phyloP scores from a whole-genome alignment of 164 flowering plant genomes.

The Macadamia tetraphylla region DNA sequence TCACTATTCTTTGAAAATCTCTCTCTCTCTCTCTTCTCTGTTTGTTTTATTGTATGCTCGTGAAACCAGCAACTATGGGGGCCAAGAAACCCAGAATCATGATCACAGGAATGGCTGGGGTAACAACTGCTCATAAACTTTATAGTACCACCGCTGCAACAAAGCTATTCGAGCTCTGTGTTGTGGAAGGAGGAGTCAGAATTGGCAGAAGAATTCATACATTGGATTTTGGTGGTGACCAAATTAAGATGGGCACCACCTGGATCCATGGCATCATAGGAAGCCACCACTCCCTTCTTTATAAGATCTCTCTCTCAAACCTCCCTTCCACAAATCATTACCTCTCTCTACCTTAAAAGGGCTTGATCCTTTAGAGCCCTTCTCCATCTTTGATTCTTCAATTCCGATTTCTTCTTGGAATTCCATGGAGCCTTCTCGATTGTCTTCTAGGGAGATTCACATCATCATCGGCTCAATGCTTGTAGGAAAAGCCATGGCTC shows the following conservation, averaged over 20 bases:
- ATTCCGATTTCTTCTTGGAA: not conserved
- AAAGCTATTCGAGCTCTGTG: conserved; percentile 52
- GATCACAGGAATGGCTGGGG: conserved; percentile 89
- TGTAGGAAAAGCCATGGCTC: conserved; percentile 88
- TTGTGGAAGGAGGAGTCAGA: conserved; percentile 78
- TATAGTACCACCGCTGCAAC: conserved; percentile 30
- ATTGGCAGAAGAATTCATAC: conserved; percentile 88
- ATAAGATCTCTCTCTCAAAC: conserved; percentile 1
- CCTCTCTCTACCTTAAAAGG: conserved; percentile 5
- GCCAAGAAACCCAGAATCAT: conserved; percentile 75
- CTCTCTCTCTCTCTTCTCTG: not conserved
- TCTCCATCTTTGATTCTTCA: conserved; percentile 23
- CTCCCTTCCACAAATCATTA: not conserved
- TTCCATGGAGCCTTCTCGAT: conserved; percentile 7
- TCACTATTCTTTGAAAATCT: no score
- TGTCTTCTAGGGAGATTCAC: conserved; percentile 62
- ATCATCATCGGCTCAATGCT: conserved; percentile 94
- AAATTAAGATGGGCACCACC: conserved; percentile 89
- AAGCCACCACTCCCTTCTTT: no score
- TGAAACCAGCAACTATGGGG: conserved; percentile 36
- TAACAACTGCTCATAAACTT: conserved; percentile 85
- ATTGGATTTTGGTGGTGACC: conserved; percentile 62
- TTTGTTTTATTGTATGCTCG: conserved; percentile 4
- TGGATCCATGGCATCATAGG: conserved; percentile 91
- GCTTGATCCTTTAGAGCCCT: conserved; percentile 5